Conservation (phyloP, 768 basidiomycete genomes). For the Phlebiopsis flavidoalba region DNA sequence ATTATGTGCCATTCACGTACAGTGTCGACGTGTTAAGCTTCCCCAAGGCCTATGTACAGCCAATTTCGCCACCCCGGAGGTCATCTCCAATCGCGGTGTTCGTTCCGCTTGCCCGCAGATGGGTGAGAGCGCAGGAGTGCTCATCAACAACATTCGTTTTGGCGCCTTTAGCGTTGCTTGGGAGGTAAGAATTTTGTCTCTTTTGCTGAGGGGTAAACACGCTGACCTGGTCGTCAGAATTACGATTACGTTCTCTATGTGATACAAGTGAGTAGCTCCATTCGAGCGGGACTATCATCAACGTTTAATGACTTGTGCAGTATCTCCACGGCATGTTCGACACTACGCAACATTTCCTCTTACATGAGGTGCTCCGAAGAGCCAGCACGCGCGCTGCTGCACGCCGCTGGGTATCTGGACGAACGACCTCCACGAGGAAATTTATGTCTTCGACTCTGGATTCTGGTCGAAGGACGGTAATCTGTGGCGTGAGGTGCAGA, state of each 20-base stretch:
- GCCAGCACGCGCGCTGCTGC: constrained; percentile 43
- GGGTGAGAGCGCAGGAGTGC: constrained; percentile 41
- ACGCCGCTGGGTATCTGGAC: constrained; percentile 48
- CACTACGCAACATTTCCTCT: constrained; percentile 36
- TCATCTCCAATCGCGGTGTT: constrained; percentile 49
- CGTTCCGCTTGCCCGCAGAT: constrained; percentile 37
- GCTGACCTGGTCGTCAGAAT: constrained; percentile 28
- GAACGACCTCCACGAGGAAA: constrained; percentile 56
- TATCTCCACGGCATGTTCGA: constrained; percentile 21
- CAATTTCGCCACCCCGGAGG: constrained; percentile 40
- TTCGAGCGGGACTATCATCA: constrained; percentile 24
- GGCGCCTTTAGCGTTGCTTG: constrained; percentile 54
- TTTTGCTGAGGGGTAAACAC: neutral
- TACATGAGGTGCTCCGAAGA: constrained; percentile 61
- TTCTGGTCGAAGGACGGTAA: constrained; percentile 58
- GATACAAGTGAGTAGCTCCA: constrained; percentile 35
- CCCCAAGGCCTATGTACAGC: constrained; percentile 42
- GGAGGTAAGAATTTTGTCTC: constrained; percentile 36
- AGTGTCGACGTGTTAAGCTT: constrained; percentile 42
- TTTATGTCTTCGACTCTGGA: constrained; percentile 74
- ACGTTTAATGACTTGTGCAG: constrained; percentile 20
- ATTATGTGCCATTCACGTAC: constrained; percentile 50
- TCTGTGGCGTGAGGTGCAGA: constrained; percentile 47
- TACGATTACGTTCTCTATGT: constrained; percentile 53
- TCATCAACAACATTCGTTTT: constrained; percentile 46